Evolutionary conservation across 495 filamentous ascomycete species (phyloP).

Genomic region (Aspergillus diversus): DNA sequence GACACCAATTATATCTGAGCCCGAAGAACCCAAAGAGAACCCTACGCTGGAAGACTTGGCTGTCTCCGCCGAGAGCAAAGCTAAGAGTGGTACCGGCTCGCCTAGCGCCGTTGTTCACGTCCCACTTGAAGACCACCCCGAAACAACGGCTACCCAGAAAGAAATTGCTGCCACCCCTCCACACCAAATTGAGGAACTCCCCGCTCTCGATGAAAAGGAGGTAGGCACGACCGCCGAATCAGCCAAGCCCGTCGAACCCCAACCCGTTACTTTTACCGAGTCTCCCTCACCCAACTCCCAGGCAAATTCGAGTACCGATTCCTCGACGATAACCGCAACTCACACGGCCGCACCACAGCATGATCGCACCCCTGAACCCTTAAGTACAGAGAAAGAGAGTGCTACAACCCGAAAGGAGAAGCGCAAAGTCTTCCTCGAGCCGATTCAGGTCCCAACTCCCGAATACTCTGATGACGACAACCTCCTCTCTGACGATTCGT

Average conservation of each 20-base stretch:
- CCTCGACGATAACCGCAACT: conserved; percentile 19
- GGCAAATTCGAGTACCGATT: conserved; percentile 24
- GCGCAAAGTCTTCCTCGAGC: conserved; percentile 54
- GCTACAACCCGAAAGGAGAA: conserved; percentile 43
- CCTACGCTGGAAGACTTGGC: conserved; percentile 30
- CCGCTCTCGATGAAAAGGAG: conserved; percentile 25
- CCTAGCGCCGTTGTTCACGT: conserved; percentile 39
- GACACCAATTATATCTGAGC: conserved; percentile 12
- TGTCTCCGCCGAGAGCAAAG: conserved; percentile 28
- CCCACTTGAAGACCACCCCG: conserved; percentile 37
- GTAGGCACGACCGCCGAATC: conserved; percentile 19
- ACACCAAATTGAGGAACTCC: conserved; percentile 27
- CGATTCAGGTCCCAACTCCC: conserved; percentile 58
- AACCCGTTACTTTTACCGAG: conserved; percentile 26
- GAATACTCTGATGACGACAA: conserved; percentile 65
- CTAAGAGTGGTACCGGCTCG: conserved; percentile 40
- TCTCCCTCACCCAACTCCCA: conserved; percentile 28
- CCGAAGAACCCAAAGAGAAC: conserved; percentile 34
- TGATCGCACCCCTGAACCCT: conserved; percentile 28
- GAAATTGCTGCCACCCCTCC: conserved; percentile 32
- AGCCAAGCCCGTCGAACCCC: conserved; percentile 19
- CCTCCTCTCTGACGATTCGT: conserved; percentile 79
- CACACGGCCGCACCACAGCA: conserved; percentile 21
- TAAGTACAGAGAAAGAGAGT: conserved; percentile 24
- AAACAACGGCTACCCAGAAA: conserved; percentile 30